These are phyloP conservation scores for Thoreauomyces humboldtii DNA, from an alignment of 192 early-diverging fungal species.

Conservation along the genomic window DNA sequence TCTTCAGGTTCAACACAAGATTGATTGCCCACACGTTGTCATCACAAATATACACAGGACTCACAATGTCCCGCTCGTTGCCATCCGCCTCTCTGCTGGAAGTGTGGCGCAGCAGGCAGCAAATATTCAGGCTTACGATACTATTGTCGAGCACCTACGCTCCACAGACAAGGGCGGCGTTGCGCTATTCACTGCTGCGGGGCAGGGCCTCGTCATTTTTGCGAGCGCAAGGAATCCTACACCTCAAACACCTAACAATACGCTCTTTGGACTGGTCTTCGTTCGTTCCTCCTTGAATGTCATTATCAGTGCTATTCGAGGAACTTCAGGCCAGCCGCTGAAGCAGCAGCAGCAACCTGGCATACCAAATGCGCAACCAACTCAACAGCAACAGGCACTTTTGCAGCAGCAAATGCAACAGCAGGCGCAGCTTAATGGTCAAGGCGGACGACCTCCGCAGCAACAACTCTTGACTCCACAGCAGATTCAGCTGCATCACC, in stretches of 20 bases:
- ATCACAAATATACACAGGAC: not conserved
- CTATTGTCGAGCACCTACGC: not conserved
- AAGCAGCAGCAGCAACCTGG: constrained; percentile 7
- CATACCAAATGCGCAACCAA: not conserved
- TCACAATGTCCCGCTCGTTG: constrained; percentile 3
- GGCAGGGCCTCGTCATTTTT: constrained; percentile 4
- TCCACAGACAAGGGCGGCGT: not conserved
- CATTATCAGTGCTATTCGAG: not conserved
- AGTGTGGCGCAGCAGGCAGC: no score
- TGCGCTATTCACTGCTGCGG: not conserved
- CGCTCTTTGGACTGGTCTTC: constrained; percentile 10
- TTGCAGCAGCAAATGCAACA: constrained; percentile 4
- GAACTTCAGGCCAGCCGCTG: not conserved
- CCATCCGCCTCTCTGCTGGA: no score
- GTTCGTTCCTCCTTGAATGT: not conserved
- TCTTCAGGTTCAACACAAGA: not conserved
- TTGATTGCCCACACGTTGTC: constrained; percentile 5
- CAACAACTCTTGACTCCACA: not conserved
- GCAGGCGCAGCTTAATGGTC: constrained; percentile 5
- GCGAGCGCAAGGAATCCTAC: not conserved
- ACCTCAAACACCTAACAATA: not conserved
- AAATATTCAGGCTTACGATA: not conserved
- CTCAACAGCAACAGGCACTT: not conserved
- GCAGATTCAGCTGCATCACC: not conserved
- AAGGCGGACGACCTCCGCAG: not conserved